Evolutionary conservation across 768 basidiomycete genomes (phyloP).

Genomic region (Lanmaoa rubissima): DNA sequence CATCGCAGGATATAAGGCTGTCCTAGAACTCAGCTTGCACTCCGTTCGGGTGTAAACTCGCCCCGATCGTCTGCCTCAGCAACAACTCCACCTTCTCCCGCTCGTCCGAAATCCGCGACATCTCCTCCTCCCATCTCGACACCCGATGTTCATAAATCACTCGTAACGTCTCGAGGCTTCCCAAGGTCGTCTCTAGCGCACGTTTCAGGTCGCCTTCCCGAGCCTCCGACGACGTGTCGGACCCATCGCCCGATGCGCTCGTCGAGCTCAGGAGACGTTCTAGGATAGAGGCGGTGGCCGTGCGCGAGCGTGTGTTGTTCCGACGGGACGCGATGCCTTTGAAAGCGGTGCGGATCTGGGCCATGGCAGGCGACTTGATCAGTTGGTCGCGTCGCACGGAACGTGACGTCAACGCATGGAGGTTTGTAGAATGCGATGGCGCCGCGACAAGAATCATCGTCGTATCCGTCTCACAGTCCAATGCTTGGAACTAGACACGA

Average conservation of each 20-base stretch:
- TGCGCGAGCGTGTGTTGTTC: slow-evolving; percentile 45
- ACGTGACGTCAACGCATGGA: slow-evolving; percentile 64
- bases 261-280: slow-evolving; percentile 41
- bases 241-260: slow-evolving; percentile 50
- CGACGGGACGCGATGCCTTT: slow-evolving; percentile 57
- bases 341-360: slow-evolving; percentile 56
- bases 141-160: slow-evolving; percentile 68
- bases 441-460: slow-evolving; percentile 74
- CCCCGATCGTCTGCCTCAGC: slow-evolving; percentile 61
- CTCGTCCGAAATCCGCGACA: slow-evolving; percentile 62
- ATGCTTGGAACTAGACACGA: slow-evolving; percentile 59
- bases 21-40: background rate
- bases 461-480: slow-evolving; percentile 80
- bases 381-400: slow-evolving; percentile 61
- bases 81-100: slow-evolving; percentile 65
- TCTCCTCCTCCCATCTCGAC: slow-evolving; percentile 68
- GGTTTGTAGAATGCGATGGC: slow-evolving; percentile 67
- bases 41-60: slow-evolving; percentile 30
- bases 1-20: background rate
- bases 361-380: slow-evolving; percentile 47
- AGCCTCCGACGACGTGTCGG: slow-evolving; percentile 47
- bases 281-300: slow-evolving; percentile 44
- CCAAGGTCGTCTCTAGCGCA: slow-evolving; percentile 65
- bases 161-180: slow-evolving; percentile 61
- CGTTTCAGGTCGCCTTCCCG: slow-evolving; percentile 66